Conservation (phyloP, 257 asterid genomes). For the Prunella vulgaris region DNA sequence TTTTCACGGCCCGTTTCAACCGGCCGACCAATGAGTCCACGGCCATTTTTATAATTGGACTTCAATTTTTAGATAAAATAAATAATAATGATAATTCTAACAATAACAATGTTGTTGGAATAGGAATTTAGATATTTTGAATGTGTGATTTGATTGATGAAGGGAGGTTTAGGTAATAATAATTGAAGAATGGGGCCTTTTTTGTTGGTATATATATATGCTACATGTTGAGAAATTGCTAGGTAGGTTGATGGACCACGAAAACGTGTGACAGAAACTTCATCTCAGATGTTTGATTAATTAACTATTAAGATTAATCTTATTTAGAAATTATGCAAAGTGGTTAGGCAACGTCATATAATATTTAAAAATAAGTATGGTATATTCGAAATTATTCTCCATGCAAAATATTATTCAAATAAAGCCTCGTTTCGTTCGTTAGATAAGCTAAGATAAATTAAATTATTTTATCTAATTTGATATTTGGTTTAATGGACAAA, state of each 20-base stretch:
- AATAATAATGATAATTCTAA: background rate
- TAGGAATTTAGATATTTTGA: background rate
- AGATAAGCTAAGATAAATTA: too few species aligned
- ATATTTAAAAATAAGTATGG: background rate
- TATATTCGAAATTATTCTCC: background rate
- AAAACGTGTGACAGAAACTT: conserved; percentile 15
- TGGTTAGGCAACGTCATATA: background rate
- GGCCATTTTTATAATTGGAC: conserved; percentile 31
- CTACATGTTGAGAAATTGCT: conserved; percentile 8
- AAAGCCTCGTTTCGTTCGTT: too few species aligned
- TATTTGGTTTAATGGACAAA: too few species aligned
- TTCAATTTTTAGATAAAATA: too few species aligned
- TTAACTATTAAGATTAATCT: background rate
- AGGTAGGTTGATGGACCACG: background rate
- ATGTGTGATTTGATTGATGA: background rate
- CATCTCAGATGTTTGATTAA: background rate
- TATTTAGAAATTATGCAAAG: background rate
- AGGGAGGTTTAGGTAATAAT: background rate
- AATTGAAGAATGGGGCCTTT: conserved; percentile 2
- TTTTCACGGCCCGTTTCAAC: conserved; percentile 69
- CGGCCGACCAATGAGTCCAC: conserved; percentile 40
- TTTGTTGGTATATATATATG: conserved; percentile 7
- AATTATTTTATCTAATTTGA: too few species aligned
- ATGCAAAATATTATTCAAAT: too few species aligned
- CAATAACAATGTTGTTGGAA: background rate